Base-by-base conservation (phyloP, 768 basidiomycete species). In the Podaxis carcinomalis region DNA sequence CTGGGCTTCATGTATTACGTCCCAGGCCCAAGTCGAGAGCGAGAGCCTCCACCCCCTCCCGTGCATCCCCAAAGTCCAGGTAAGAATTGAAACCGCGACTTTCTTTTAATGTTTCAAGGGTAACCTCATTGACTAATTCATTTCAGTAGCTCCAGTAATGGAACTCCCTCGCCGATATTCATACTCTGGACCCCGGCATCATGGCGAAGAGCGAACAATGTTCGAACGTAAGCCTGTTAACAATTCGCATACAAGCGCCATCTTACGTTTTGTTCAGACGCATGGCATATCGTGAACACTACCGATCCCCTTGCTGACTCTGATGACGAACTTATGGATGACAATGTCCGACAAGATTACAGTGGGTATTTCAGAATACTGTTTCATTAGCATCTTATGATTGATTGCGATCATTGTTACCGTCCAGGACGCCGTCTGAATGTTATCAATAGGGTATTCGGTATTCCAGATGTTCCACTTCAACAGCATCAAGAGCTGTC, bases 231-330 rank as follows among this genome's bases (percentile, higher is more conserved):
- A 64, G 74, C 66, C 44, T 28, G 27, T 61, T 2, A 44, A 44
- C 19, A 16, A 19, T 25, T 65, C 40, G 50, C 39, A n/a, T 40
- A 46, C 28, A 59, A 28, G 61, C 49, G 60, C 51, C 63, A 56
- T 44, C 49, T 55, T 25, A 54, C 21, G 37, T 58, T 63, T 9
- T 50, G 57, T 61, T 21, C 74, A 92, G 90, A 92, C 61, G 89
- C 90, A 5, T 92, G 88, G 89, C 84, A 87, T 66, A 74, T 83
- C 35, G 79, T 85, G 28, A 79, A 78, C 40, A 82, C 80, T 27
- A 78, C 79, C 37, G 89, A 92, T 68, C 87, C 89, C 14, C 74
- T 91, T 14, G 75, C 73, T 11, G 88, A 90, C 73, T 90, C 90
- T 11, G 90, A 92, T 65, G 87, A 88, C 40, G 90, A 92, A 67